A percentile compares a stretch with the other conserved stretches of the same genome.
These are phyloP conservation scores for Fomitopsis schrenkii DNA, from an alignment of 1,284 basidiomycete species.

Conservation along the genomic window DNA sequence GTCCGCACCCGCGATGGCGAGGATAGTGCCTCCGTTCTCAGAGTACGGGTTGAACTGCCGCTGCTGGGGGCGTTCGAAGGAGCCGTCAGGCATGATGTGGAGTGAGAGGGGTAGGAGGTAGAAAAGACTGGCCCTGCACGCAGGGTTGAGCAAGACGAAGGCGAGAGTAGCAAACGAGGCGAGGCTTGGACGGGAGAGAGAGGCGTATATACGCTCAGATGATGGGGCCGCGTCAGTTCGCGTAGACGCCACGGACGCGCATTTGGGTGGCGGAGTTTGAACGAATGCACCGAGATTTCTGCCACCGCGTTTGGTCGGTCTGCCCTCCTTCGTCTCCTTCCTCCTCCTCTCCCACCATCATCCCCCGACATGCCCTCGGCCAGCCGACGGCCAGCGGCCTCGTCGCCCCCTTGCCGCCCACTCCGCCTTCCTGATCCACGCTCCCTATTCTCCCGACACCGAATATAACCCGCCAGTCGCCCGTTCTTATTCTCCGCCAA, in stretches of 20 bases:
- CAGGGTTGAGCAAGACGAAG: slow-evolving; percentile 5
- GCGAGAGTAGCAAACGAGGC: slow-evolving; percentile 8
- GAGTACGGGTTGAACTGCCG: slow-evolving; percentile 83
- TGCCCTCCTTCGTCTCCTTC: slow-evolving; percentile 6
- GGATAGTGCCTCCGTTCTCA: slow-evolving; percentile 91
- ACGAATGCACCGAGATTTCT: slow-evolving; percentile 25
- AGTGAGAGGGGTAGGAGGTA: not conserved
- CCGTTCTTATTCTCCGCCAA: slow-evolving; percentile 2
- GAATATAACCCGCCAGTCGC: slow-evolving; percentile 4
- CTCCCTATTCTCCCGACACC: slow-evolving; percentile 1
- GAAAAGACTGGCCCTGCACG: slow-evolving; percentile 3
- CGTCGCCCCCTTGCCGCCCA: not conserved
- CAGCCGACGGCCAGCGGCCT: not conserved
- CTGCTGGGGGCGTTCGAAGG: slow-evolving; percentile 45
- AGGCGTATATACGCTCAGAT: slow-evolving; percentile 21
- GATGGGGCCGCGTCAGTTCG: slow-evolving; percentile 27
- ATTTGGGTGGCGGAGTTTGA: slow-evolving; percentile 20
- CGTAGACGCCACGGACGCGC: slow-evolving; percentile 14
- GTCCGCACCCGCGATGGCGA: slow-evolving; percentile 89
- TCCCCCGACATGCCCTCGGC: slow-evolving; percentile 1
- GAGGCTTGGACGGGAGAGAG: slow-evolving; percentile 3
- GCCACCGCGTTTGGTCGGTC: slow-evolving; percentile 6
- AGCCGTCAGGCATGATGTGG: slow-evolving; percentile 33
- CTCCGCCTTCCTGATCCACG: not conserved
- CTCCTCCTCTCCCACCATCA: slow-evolving; percentile 7